phyloP scores from a whole-genome alignment of 2,329 filamentous ascomycete genomes.

The Phialophora tarda region DNA sequence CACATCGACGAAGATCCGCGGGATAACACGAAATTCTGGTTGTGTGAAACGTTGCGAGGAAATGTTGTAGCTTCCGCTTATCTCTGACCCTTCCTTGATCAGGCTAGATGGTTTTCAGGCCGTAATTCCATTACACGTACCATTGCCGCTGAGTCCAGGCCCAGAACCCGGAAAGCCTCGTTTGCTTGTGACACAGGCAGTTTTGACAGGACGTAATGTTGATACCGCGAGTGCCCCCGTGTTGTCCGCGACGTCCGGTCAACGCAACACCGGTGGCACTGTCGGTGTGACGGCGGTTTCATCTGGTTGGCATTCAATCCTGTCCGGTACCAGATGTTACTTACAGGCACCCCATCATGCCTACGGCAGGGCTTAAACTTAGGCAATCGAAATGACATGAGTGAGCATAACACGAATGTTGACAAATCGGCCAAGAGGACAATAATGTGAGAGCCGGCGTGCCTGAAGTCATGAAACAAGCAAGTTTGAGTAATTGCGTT shows the following conservation, averaged over 20 bases:
- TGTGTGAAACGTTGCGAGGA: slow-evolving; percentile 26
- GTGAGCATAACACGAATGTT: neutral
- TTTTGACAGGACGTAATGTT: neutral
- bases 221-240: neutral
- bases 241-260: neutral
- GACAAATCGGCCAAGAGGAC: neutral
- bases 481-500: neutral
- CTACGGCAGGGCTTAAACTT: neutral
- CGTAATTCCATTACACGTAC: slow-evolving; percentile 19
- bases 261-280: neutral
- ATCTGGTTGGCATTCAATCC: neutral
- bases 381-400: neutral
- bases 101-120: slow-evolving; percentile 16
- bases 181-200: neutral
- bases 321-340: neutral
- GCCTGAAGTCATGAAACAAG: too few species aligned
- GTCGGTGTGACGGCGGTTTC: neutral
- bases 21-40: slow-evolving; percentile 7
- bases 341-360: neutral
- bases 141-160: neutral
- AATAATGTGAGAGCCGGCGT: neutral
- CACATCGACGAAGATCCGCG: slow-evolving; percentile 27
- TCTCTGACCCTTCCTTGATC: slow-evolving; percentile 18
- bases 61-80: slow-evolving; percentile 28
- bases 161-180: neutral